These are phyloP conservation scores for Paramecium biaurelia DNA, from an alignment of 73 alveolate genomes.

Conservation along the genomic window DNA sequence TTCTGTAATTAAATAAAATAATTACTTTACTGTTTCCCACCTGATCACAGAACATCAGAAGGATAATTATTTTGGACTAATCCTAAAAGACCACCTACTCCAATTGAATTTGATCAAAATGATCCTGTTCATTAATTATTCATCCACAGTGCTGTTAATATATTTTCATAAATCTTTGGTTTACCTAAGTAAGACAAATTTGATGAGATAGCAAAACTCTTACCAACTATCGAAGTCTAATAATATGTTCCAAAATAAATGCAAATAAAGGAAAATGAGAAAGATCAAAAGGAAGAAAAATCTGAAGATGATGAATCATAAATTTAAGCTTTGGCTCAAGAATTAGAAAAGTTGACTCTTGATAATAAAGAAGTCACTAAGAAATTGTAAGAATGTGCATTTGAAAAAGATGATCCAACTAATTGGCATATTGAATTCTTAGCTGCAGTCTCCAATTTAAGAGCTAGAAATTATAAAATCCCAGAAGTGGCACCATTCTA, in stretches of 20 bases:
- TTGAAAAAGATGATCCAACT: slow-evolving; percentile 97
- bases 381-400: slow-evolving; percentile 76
- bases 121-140: slow-evolving; percentile 80
- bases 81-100: slow-evolving; percentile 97
- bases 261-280: slow-evolving; percentile 81
- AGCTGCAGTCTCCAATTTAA: slow-evolving; percentile 97
- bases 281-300: slow-evolving; percentile 69
- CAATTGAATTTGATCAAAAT: slow-evolving; percentile 77
- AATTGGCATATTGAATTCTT: slow-evolving; percentile 98
- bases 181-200: slow-evolving; percentile 62
- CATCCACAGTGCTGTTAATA: slow-evolving; percentile 83
- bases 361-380: slow-evolving; percentile 61
- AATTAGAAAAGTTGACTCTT: slow-evolving; percentile 72
- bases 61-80: slow-evolving; percentile 98
- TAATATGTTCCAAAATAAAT: slow-evolving; percentile 82
- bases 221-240: slow-evolving; percentile 76
- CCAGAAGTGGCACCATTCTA: slow-evolving; percentile 42
- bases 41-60: slow-evolving; percentile 86
- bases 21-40: slow-evolving; percentile 95
- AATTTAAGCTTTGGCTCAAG: slow-evolving; percentile 75
- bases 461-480: slow-evolving; percentile 85
- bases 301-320: slow-evolving; percentile 58
- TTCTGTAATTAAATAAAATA: slow-evolving; percentile 85
- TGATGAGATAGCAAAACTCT: slow-evolving; percentile 70
- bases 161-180: slow-evolving; percentile 82